Conservation (phyloP, 1,284 basidiomycete species). For the Ustilago esculenta region DNA sequence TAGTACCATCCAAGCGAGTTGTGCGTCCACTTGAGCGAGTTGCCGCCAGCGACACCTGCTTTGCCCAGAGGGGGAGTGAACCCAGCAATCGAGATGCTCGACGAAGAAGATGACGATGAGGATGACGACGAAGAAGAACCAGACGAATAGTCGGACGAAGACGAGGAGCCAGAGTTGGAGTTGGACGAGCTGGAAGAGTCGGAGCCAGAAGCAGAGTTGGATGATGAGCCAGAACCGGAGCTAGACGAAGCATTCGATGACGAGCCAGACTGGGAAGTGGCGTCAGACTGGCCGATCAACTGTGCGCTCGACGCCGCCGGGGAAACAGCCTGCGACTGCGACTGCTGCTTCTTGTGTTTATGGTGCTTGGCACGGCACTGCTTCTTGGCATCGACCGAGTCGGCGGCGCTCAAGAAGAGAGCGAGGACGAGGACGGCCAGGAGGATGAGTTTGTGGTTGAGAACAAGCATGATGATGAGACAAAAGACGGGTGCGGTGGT, state of each 20-base stretch:
- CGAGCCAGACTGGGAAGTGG: conserved; percentile 2
- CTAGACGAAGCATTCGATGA: conserved; percentile 6
- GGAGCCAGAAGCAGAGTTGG: conserved; percentile 11
- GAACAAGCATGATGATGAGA: conserved; percentile 26
- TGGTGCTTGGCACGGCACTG: conserved; percentile 33
- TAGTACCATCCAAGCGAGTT: conserved; percentile 43
- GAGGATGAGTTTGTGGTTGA: conserved; percentile 42
- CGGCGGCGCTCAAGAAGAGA: conserved; percentile 20
- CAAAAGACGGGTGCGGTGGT: neutral
- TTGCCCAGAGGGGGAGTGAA: conserved; percentile 49
- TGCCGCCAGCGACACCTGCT: conserved; percentile 56
- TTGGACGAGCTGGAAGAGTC: conserved; percentile 1
- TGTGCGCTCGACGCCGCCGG: neutral
- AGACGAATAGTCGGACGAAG: neutral
- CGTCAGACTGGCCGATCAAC: conserved; percentile 6
- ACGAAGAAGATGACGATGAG: conserved; percentile 12
- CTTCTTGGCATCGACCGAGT: conserved; percentile 34
- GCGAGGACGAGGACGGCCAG: conserved; percentile 37
- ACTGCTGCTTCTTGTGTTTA: conserved; percentile 18
- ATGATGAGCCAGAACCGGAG: too few species aligned
- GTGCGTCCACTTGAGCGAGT: conserved; percentile 48
- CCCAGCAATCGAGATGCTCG: conserved; percentile 21
- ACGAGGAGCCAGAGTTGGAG: conserved; percentile 7
- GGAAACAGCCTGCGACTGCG: conserved; percentile 10
- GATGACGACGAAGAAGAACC: conserved; percentile 12